These are phyloP conservation scores for Pseudopyricularia javanii DNA, from an alignment of 2,329 filamentous ascomycete species.

Conservation along the genomic window DNA sequence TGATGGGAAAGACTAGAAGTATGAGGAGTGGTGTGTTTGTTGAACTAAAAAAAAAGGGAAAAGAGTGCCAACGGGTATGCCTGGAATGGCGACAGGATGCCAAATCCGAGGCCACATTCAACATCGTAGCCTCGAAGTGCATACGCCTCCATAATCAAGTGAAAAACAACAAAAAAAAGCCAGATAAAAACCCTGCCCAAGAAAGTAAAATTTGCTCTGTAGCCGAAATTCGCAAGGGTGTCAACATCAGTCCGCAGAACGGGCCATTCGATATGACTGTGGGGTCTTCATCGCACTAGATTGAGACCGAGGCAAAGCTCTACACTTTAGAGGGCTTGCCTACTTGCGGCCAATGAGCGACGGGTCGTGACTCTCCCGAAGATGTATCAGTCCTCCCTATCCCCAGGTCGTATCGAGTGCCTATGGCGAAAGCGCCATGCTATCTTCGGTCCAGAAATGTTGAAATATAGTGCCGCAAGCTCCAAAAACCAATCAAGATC, in stretches of 20 bases:
- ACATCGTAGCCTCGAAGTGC: neutral
- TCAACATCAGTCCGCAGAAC: neutral
- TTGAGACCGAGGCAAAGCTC: neutral
- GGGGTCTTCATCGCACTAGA: neutral
- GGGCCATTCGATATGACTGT: neutral
- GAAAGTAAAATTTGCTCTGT: neutral
- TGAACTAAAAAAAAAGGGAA: neutral
- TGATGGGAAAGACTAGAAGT: neutral
- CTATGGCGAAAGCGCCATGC: neutral
- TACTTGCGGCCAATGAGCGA: neutral
- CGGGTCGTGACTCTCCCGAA: conserved; percentile 5
- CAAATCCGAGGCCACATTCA: neutral
- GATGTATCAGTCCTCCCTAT: conserved; percentile 3
- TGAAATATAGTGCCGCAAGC: neutral
- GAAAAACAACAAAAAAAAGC: neutral
- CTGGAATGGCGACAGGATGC: neutral
- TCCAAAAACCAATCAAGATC: neutral
- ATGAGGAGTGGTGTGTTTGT: neutral
- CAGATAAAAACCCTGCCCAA: neutral
- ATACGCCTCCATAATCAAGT: neutral
- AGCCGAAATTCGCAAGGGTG: neutral
- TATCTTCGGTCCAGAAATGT: neutral
- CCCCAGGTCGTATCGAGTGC: neutral
- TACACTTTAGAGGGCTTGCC: neutral
- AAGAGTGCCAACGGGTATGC: neutral